Evolutionary conservation across 176 grass and related monocot genomes (phyloP).

Genomic region (Eleusine indica): DNA sequence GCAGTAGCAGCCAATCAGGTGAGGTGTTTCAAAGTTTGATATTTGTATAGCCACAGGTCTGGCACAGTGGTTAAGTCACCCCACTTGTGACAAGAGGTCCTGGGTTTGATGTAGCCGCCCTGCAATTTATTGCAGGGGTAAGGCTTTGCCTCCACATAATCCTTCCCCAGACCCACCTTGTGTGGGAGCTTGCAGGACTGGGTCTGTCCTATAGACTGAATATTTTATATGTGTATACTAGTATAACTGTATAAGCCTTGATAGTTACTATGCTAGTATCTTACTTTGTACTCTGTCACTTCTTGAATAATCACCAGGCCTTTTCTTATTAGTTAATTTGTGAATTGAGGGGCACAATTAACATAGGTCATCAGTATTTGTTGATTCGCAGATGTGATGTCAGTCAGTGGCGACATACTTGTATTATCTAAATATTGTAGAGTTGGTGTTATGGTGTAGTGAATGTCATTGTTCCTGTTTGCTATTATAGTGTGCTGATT

Average conservation of each 20-base stretch:
- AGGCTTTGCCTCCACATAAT: too few relatives aligned
- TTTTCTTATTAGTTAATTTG: conserved; percentile 15
- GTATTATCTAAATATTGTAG: conserved; percentile 6
- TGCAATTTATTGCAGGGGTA: too few relatives aligned
- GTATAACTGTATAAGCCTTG: background rate
- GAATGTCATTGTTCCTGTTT: conserved; percentile 18
- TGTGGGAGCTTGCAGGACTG: too few relatives aligned
- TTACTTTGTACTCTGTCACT: background rate
- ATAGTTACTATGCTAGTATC: background rate
- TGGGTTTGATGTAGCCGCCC: too few relatives aligned
- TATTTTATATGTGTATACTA: background rate
- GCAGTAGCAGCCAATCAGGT: conserved; percentile 82
- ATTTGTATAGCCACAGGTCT: background rate
- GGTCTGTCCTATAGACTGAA: background rate
- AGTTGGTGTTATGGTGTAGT: conserved; percentile 1
- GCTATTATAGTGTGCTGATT: conserved; percentile 16
- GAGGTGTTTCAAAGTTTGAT: conserved; percentile 32
- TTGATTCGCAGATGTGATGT: background rate
- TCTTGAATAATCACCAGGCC: background rate
- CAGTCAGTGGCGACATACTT: background rate
- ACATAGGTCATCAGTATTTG: background rate
- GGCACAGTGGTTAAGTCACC: too few relatives aligned
- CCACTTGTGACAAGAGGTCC: too few relatives aligned
- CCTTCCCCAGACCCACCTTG: too few relatives aligned
- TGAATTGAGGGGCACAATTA: conserved; percentile 12